A percentile compares a stretch with the other conserved stretches of the same genome.
Evolutionary conservation across 208 protist species (phyloP).

Genomic region (Lotmaria passim): DNA sequence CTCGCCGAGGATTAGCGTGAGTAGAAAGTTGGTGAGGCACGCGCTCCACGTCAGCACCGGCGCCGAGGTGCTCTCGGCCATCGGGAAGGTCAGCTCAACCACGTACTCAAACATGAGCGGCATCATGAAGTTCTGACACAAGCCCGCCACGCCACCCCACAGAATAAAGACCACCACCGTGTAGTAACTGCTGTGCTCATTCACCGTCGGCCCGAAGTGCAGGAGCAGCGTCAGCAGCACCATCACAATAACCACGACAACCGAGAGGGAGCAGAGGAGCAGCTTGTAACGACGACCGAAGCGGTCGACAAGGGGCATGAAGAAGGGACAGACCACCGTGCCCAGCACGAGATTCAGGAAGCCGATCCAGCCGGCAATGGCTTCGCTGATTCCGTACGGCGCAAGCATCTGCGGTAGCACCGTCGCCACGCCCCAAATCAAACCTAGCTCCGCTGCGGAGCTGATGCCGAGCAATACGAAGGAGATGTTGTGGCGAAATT

Average conservation of each 20-base stretch:
- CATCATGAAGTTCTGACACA: conserved; percentile 86
- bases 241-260: conserved; percentile 50
- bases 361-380: conserved; percentile 66
- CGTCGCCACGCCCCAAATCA: conserved; percentile 78
- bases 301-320: conserved; percentile 61
- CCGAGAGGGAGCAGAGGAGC: conserved; percentile 43
- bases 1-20: conserved; percentile 65
- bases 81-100: conserved; percentile 80
- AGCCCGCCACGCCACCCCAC: conserved; percentile 61
- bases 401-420: conserved; percentile 75
- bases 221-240: conserved; percentile 58
- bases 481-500: conserved; percentile 51
- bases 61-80: conserved; percentile 73
- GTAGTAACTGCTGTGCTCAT: conserved; percentile 45
- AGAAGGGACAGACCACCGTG: conserved; percentile 66
- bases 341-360: conserved; percentile 74
- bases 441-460: conserved; percentile 66
- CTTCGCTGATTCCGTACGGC: conserved; percentile 69
- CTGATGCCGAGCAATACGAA: conserved; percentile 65
- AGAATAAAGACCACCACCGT: conserved; percentile 50
- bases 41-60: conserved; percentile 75
- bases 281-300: conserved; percentile 60
- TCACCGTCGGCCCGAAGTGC: conserved; percentile 60
- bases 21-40: conserved; percentile 63
- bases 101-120: conserved; percentile 86